These are phyloP conservation scores for Lichina pygmaea DNA, from an alignment of 495 filamentous ascomycete species.

Conservation along the genomic window DNA sequence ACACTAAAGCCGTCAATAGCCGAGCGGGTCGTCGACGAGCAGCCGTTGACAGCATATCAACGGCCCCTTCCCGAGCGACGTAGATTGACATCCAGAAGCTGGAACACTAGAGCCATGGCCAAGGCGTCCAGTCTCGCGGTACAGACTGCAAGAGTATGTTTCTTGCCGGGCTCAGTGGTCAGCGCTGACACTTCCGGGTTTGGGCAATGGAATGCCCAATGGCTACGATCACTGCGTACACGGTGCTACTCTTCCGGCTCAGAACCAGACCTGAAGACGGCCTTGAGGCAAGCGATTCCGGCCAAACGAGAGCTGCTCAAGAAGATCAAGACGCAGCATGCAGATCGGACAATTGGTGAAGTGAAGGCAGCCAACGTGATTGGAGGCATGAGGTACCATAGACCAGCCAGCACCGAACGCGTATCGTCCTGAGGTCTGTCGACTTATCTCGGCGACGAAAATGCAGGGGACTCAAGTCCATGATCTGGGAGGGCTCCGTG, in stretches of 20 bases:
- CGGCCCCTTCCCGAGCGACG: too few species aligned
- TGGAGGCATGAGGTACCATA: slow-evolving; percentile 64
- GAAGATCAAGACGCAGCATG: slow-evolving; percentile 54
- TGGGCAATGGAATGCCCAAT: too few species aligned
- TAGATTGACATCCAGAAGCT: too few species aligned
- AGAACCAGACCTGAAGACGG: slow-evolving; percentile 70
- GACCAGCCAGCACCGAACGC: not conserved
- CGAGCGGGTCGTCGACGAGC: too few species aligned
- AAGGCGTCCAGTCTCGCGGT: too few species aligned
- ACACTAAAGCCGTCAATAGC: too few species aligned
- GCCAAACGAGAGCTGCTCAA: slow-evolving; percentile 79
- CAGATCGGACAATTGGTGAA: slow-evolving; percentile 64
- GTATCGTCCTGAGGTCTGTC: not conserved
- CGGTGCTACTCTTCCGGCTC: slow-evolving; percentile 37
- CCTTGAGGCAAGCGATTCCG: slow-evolving; percentile 59
- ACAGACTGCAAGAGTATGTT: too few species aligned
- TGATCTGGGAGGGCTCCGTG: slow-evolving; percentile 97
- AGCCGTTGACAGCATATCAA: too few species aligned
- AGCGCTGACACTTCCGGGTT: too few species aligned
- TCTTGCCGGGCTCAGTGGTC: too few species aligned
- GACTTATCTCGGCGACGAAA: not conserved
- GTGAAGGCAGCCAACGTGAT: slow-evolving; percentile 84
- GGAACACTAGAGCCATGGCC: too few species aligned
- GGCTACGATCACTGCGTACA: too few species aligned
- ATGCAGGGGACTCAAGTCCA: slow-evolving; percentile 60